Evolutionary conservation across 2,329 filamentous ascomycete species (phyloP).

Genomic region (Fusarium xylarioides): DNA sequence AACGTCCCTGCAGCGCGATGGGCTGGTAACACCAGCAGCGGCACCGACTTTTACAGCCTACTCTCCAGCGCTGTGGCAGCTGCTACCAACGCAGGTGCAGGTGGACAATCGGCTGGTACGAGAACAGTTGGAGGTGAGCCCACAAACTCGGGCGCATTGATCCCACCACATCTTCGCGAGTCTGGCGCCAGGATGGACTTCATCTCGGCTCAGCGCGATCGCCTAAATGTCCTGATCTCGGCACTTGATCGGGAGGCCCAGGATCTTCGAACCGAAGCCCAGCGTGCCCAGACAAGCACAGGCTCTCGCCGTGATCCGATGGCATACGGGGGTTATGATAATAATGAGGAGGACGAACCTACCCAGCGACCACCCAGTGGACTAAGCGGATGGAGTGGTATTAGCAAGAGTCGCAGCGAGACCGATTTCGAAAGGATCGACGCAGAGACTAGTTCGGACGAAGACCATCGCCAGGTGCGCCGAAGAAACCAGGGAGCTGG

Average conservation of each 20-base stretch:
- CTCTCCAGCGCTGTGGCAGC: conserved; percentile 78
- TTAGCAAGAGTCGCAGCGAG: conserved; percentile 86
- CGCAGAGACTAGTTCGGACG: conserved; percentile 72
- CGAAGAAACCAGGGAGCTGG: conserved; percentile 43
- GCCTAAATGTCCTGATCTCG: conserved; percentile 75
- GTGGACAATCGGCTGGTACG: conserved; percentile 46
- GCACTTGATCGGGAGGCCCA: conserved; percentile 83
- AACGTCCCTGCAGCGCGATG: conserved; percentile 77
- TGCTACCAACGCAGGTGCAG: conserved; percentile 59
- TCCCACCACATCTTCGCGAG: conserved; percentile 73
- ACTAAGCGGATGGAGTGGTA: conserved; percentile 60
- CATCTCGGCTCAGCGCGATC: conserved; percentile 81
- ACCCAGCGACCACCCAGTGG: conserved; percentile 58
- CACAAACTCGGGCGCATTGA: conserved; percentile 65
- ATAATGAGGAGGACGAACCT: conserved; percentile 46
- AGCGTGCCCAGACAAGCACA: conserved; percentile 36
- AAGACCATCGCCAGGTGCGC: conserved; percentile 51
- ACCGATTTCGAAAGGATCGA: conserved; percentile 91
- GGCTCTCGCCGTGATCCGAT: conserved; percentile 35
- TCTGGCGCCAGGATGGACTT: conserved; percentile 76
- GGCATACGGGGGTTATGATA: conserved; percentile 40
- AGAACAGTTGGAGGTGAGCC: conserved; percentile 35
- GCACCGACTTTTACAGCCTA: conserved; percentile 78
- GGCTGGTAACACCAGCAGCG: conserved; percentile 56
- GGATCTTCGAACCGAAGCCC: conserved; percentile 57